Evolutionary conservation across 768 basidiomycete genomes (phyloP).

Genomic region (Solioccasus polychromus): DNA sequence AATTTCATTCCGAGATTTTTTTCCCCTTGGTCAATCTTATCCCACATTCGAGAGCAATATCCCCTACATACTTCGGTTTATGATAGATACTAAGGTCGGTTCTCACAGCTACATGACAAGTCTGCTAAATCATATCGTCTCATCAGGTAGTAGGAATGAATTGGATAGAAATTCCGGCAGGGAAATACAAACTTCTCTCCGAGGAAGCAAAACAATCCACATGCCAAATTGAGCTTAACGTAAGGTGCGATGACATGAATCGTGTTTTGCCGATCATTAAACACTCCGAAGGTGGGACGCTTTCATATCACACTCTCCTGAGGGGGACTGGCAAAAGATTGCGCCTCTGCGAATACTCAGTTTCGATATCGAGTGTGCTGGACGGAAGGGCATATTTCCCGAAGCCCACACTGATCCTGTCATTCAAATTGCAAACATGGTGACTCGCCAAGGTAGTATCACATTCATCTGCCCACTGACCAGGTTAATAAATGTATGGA

Average conservation of each 20-base stretch:
- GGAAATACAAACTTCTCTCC: conserved; percentile 68
- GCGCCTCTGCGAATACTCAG: conserved; percentile 93
- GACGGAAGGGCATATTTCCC: conserved; percentile 95
- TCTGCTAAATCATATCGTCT: conserved; percentile 1
- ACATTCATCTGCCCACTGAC: neutral
- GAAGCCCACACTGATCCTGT: conserved; percentile 89
- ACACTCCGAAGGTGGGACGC: conserved; percentile 60
- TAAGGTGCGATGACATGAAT: conserved; percentile 49
- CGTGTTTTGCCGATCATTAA: conserved; percentile 6
- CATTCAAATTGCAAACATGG: conserved; percentile 99
- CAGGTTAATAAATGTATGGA: conserved; percentile 3
- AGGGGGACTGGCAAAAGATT: conserved; percentile 88
- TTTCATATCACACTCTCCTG: conserved; percentile 88
- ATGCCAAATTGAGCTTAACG: conserved; percentile 85
- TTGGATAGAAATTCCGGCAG: conserved; percentile 92
- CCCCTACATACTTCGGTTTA: conserved; percentile 86
- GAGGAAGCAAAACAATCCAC: conserved; percentile 62
- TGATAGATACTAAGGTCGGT: conserved; percentile 92
- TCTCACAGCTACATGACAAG: neutral
- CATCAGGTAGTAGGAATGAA: conserved; percentile 94
- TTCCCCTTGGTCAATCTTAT: conserved; percentile 42
- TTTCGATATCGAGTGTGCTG: conserved; percentile 99
- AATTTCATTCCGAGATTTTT: conserved; percentile 62
- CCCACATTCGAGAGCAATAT: conserved; percentile 95
- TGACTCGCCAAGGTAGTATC: conserved; percentile 83